These are phyloP conservation scores for Adansonia digitata DNA, from an alignment of 345 rosid species.

Conservation along the genomic window DNA sequence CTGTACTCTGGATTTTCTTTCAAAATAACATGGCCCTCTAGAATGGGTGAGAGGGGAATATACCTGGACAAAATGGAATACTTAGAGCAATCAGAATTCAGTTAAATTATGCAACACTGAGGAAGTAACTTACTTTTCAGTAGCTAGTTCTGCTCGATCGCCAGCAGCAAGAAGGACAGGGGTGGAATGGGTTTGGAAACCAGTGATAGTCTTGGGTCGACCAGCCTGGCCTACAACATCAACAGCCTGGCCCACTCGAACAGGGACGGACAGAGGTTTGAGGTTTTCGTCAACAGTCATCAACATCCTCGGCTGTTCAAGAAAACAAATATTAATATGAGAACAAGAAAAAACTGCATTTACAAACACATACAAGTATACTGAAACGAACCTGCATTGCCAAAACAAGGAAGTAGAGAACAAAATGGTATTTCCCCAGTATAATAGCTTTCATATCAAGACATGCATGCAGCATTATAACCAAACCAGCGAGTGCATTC, in stretches of 20 bases:
- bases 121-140: conserved; percentile 62
- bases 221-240: conserved; percentile 98
- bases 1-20: conserved; percentile 75
- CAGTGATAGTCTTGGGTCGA: conserved; percentile 89
- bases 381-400: conserved; percentile 83
- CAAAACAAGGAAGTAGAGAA: conserved; percentile 82
- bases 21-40: conserved; percentile 88
- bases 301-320: conserved; percentile 85
- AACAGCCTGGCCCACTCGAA: conserved; percentile 92
- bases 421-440: conserved; percentile 82
- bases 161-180: conserved; percentile 95
- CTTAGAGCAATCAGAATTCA: neutral
- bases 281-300: conserved; percentile 80
- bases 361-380: neutral
- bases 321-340: neutral
- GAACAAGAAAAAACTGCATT: neutral
- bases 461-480: conserved; percentile 76
- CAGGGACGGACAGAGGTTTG: conserved; percentile 78
- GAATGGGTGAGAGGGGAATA: conserved; percentile 79
- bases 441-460: conserved; percentile 82
- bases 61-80: conserved; percentile 40
- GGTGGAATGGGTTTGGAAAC: conserved; percentile 95
- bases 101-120: neutral
- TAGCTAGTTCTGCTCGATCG: conserved; percentile 91
- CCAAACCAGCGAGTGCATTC: conserved; percentile 86